Base-by-base conservation (phyloP, 257 asterid genomes). In the Primulina huaijiensis region DNA sequence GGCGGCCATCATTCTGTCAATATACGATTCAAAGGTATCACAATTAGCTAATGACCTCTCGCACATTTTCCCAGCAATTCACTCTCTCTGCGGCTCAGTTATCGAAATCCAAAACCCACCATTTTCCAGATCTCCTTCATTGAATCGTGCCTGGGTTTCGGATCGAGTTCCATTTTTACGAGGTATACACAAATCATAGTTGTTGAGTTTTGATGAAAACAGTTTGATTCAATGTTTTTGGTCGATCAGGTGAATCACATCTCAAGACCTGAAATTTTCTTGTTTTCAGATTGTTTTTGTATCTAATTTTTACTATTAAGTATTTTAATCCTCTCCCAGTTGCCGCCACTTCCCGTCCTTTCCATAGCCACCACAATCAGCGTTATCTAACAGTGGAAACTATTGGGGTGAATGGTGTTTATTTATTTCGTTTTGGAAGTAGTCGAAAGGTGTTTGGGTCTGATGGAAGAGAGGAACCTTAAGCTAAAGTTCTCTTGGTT, bases 41-140 rank as follows among this genome's bases (percentile, higher is more conserved):
- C 56, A 2, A 12, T 3, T 38, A 11, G 5, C 50, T 10, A 3
- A 2, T 11, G 43, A 10, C 50, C 50, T 14, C 19, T 16, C 57
- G 20, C 21, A 14, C 57, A 50, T 5, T 14, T 50, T 17, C 21
- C 57, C 57, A 50, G 14, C 21, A 50, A 50, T 50, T 5, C 57
- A 50, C 8, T 74, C 50, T 59, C n/a, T 62, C 64, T 30, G 40
- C 71, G 62, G 25, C 57, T 50, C 21, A 1, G 17, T 80, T 64
- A 69, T n/a, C 64, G n/a, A 74, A 70, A 70, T 59, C 74, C 77
- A 14, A 76, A 69, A 64, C 67, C 23, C 37, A 27, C 73, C 60
- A 67, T 69, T 62, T 68, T 73, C 64, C 77, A 72, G 81, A 75
- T 81, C 81, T 58, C 72, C 56, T 73, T 74, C 37, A 21, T 61